Base-by-base conservation (phyloP, 2,329 filamentous ascomycete genomes). In the Aspergillus sp. region DNA sequence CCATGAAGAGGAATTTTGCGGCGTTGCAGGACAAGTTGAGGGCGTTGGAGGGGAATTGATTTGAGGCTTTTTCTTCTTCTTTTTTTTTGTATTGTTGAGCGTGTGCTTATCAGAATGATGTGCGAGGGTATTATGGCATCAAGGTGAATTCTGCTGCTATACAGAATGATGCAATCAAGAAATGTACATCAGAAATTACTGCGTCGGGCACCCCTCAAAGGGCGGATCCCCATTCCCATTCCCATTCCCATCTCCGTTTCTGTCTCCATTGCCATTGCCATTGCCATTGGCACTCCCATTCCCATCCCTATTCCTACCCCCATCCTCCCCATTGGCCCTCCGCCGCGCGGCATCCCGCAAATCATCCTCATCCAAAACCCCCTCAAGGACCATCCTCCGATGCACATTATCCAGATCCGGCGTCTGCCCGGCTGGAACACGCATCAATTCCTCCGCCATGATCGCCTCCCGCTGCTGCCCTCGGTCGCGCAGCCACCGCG, bases 1-100 rank as follows among this genome's bases (percentile, higher is more conserved):
- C 85, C 2, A 85, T 87, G 80, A 77, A 81, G 66, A 77, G 84
- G 60, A 87, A 87, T 67, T 87, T 82, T 71, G 77, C 78, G 49
- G 82, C 81, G 22, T 68, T 86, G 67, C 78, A 84, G 70, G 80
- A 79, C 46, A 85, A 82, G 69, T 75, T 81, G 69, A 77, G 72
- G 63, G 11, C 22, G 19, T 58, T 61, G 46, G 57, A 60, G 41
- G 55, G 38, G 22, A 47, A 47, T 19, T 51, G 49, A 48, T 22
- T 1, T n/a, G 45, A 19, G 19, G 19, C 1, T 19, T 19, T 19
- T 19, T 19, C n/a, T n/a, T n/a, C n/a, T 19, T 19, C 2, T 19
- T 19, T 19, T 0, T 13, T 38, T 5, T 28, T 3, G 25, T 0
- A 1, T 38, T 5, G 2, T 38, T 13, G 34, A 15, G 8, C 4